Percentiles rank a stretch among this genome's conserved stretches.
Conservation (phyloP, 2,329 filamentous ascomycete species). For the Annulohypoxylon truncatum region DNA sequence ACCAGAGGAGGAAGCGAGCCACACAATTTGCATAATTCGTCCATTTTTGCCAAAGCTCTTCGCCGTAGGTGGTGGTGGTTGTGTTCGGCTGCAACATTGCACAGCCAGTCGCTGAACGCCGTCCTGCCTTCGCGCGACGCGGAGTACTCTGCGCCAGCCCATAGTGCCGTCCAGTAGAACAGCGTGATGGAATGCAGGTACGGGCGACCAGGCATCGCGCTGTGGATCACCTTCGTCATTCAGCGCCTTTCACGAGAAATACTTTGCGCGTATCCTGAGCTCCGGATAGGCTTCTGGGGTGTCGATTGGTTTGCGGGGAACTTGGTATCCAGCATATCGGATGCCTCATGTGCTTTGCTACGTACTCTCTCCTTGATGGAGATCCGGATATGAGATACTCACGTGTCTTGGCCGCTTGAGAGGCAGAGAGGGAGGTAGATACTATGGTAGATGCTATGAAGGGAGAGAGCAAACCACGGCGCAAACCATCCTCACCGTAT, state of each 20-base stretch:
- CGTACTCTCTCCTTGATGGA: not conserved
- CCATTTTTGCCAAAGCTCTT: conserved; percentile 39
- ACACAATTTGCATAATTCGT: conserved; percentile 49
- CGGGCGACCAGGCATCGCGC: conserved; percentile 39
- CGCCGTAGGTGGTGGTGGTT: conserved; percentile 33
- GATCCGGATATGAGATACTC: conserved; percentile 16
- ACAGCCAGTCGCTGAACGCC: conserved; percentile 49
- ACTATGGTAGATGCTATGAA: not conserved
- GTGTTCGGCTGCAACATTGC: conserved; percentile 49
- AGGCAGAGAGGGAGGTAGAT: not conserved
- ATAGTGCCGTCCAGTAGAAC: conserved; percentile 42
- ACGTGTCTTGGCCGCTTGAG: conserved; percentile 4
- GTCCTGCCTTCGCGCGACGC: conserved; percentile 44
- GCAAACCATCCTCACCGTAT: conserved; percentile 16
- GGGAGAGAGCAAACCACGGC: conserved; percentile 1
- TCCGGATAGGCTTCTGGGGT: conserved; percentile 15
- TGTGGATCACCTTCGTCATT: conserved; percentile 40
- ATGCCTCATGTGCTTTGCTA: conserved; percentile 18
- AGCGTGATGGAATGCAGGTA: conserved; percentile 46
- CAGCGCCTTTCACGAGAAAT: conserved; percentile 38
- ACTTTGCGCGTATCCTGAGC: conserved; percentile 31
- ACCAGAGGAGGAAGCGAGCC: conserved; percentile 45
- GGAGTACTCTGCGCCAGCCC: conserved; percentile 41
- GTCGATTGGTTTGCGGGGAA: conserved; percentile 29
- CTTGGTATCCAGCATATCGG: conserved; percentile 27